Base-by-base conservation (phyloP, 345 rosid genomes). In the Zanthoxylum bungeanum region DNA sequence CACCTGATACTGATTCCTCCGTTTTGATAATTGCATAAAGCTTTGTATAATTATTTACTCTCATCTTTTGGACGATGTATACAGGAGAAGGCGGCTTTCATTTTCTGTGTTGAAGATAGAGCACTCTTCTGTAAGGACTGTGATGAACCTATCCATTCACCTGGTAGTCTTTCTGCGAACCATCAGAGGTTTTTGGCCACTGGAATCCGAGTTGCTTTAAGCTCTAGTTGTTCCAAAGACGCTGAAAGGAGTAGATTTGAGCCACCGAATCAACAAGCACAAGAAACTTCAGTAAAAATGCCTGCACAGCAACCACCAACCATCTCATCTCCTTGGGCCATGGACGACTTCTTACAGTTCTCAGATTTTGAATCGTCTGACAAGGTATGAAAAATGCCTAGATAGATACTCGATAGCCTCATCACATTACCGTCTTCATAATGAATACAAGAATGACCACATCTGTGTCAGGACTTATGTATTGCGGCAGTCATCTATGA, bases 101-200 rank as follows among this genome's bases (percentile, higher is more conserved):
- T 95, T 37, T 95, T 92, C 85, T 95, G 99, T 68, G 98, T 95
- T 4, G 99, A 95, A 76, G 99, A 95, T 76, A 87, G 97, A 76
- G 99, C 99, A 25, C 87, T 95, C 46, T 83, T 95, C 66, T 95
- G 99, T 72, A 84, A 71, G 76, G 93, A 92, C 39, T 95, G 99
- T 7, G 98, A 95, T 71, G 91, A 88, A 58, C 82, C 97, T 0
- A 86, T 95, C 76, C 99, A 95, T 73, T 78, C 82, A 0, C 83
- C 88, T 11, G 89, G 91, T 64, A 85, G 88, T 70, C 93, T 88
- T 27, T 81, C 99, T 28, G 99, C 93, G 0, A 89, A 91, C 73
- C 99, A 95, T 81, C 98, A 85, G 85, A 75, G 98, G 80, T 87
- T 90, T 74, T 80, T 95, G 34, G 98, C 98, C 59, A 92, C 99